phyloP scores from a whole-genome alignment of 75 land plant species.

The Gnetum montanum region DNA sequence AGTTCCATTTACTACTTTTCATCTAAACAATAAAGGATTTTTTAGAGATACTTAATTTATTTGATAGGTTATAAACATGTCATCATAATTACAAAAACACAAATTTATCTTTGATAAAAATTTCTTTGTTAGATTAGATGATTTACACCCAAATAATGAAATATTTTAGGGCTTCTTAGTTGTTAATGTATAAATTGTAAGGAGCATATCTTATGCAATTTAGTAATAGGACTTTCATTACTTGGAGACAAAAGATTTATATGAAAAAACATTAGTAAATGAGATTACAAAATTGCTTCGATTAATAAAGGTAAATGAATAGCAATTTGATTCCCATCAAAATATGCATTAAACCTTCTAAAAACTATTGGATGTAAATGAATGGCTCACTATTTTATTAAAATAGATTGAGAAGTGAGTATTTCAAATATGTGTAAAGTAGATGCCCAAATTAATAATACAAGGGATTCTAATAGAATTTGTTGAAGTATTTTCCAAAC shows the following conservation, averaged over 20 bases:
- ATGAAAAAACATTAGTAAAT: conserved; percentile 29
- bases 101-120: too few species aligned
- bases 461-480: conserved; percentile 5
- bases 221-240: conserved; percentile 17
- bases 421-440: conserved; percentile 7
- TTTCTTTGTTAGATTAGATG: too few species aligned
- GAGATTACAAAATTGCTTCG: conserved; percentile 29
- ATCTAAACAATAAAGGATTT: too few species aligned
- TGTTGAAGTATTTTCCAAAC: conserved; percentile 7
- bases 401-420: conserved; percentile 5
- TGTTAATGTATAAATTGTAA: too few species aligned
- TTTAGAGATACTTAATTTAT: too few species aligned
- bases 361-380: conserved; percentile 1
- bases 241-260: conserved; percentile 28
- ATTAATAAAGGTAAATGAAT: conserved; percentile 37
- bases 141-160: too few species aligned
- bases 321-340: conserved; percentile 23
- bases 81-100: too few species aligned
- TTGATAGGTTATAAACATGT: too few species aligned
- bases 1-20: too few species aligned
- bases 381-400: not conserved
- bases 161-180: too few species aligned
- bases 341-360: conserved; percentile 9
- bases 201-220: too few species aligned
- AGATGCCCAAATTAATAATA: conserved; percentile 10